phyloP scores from a whole-genome alignment of 2,329 filamentous ascomycete genomes.

The Aspergillus sp. region DNA sequence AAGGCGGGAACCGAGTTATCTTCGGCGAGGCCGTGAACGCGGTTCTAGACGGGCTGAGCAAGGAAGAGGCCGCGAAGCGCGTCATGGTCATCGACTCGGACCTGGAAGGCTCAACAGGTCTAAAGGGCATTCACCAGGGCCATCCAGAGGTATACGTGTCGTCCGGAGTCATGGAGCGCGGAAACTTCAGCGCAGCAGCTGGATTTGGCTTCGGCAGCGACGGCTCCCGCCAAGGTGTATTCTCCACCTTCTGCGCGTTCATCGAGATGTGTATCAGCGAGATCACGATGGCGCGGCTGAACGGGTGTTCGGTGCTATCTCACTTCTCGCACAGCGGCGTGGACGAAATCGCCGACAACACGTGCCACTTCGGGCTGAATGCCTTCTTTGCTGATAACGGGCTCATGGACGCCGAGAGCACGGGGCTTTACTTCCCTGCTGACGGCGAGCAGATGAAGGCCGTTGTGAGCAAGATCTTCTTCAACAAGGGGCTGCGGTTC shows the following conservation, averaged over 20 bases:
- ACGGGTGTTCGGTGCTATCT: constrained; percentile 38
- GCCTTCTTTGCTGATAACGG: constrained; percentile 44
- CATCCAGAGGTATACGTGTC: constrained; percentile 41
- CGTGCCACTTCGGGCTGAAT: constrained; percentile 44
- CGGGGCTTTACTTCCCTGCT: constrained; percentile 40
- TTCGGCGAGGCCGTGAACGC: constrained; percentile 42
- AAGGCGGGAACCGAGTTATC: constrained; percentile 37
- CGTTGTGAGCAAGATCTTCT: constrained; percentile 38
- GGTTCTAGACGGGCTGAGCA: constrained; percentile 36
- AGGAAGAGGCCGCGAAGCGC: constrained; percentile 36
- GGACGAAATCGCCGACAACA: constrained; percentile 44
- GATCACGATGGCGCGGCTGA: constrained; percentile 43
- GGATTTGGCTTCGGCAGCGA: constrained; percentile 40
- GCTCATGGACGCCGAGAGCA: constrained; percentile 36
- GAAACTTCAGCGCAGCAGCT: constrained; percentile 42
- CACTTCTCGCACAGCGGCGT: constrained; percentile 44
- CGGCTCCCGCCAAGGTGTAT: constrained; percentile 37
- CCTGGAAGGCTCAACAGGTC: constrained; percentile 40
- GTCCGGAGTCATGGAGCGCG: constrained; percentile 43
- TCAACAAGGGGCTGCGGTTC: constrained; percentile 37
- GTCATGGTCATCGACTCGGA: constrained; percentile 44
- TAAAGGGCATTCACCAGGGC: constrained; percentile 37
- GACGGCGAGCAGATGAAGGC: constrained; percentile 44
- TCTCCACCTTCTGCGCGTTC: constrained; percentile 44
- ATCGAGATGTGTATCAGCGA: constrained; percentile 43